Base-by-base conservation (phyloP, 2,329 filamentous ascomycete species). In the Phialophora chinensis region DNA sequence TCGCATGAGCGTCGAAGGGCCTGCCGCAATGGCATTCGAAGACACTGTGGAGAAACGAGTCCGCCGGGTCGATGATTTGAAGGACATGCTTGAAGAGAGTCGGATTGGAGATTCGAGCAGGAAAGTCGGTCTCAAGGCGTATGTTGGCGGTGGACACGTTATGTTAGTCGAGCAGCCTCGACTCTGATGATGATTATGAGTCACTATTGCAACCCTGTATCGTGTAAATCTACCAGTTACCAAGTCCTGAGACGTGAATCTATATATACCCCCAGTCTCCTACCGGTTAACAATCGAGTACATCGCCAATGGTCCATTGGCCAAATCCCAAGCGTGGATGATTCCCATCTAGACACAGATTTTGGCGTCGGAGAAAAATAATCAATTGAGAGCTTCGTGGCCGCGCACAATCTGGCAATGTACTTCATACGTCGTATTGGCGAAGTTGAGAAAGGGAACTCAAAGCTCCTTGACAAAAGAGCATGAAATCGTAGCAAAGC, bases 81-180 rank as follows among this genome's bases (percentile, higher is more conserved):
- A 60, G 17, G 44, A 61, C 20, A 61, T 65, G 57, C 56, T 61
- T 50, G 63, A 65, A 29, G 63, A 65, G 57, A 60, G 56, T 33
- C 63, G 63, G 7, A 65, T 65, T 31, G 63, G 63, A 8, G 57
- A 29, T 20, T 60, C 57, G 7, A 65, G 57, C 35, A 29, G 63
- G 31, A 27, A 42, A 38, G 47, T 65, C 23, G 63, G 42, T 7
- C 35, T 65, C 12, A 52, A 52, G 33, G 54, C 42, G 20, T 33
- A 52, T 54, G 12, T 33, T 35, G 63, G 49, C 8, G 63, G 63
- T 35, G 47, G 54, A 31, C 47, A 60, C 49, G 57, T 59, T 23
- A 35, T 61, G 57, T 35, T 38, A 14, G 47, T 65, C 57, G 63
- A 65, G 63, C 63, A 65, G 57, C 63, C 63, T 55, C 55, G 56